A percentile compares a stretch with the other conserved stretches of the same genome.
phyloP scores from a whole-genome alignment of 306 rosid species.

The Fragaria iinumae region DNA sequence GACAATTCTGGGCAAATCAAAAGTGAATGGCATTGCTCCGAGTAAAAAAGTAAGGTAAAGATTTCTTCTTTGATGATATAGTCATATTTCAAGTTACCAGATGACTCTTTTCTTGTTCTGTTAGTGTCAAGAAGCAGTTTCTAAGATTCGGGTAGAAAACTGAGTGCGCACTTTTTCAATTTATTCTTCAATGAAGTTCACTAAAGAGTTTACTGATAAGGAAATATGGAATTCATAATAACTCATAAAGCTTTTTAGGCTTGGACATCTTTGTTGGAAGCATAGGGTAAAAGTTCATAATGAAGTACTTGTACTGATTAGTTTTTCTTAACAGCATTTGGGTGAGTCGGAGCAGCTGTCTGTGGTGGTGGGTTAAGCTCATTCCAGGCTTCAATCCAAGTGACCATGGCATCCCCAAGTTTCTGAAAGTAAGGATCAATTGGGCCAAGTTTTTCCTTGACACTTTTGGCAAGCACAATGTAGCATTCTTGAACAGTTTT shows the following conservation, averaged over 20 bases:
- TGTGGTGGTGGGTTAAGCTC: conserved; percentile 53
- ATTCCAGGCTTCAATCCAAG: conserved; percentile 81
- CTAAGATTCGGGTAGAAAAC: conserved; percentile 4
- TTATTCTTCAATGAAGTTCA: not conserved
- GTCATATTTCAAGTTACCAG: not conserved
- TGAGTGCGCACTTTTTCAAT: not conserved
- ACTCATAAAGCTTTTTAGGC: not conserved
- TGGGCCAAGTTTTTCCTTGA: conserved; percentile 38
- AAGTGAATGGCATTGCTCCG: not conserved
- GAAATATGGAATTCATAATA: too few relatives aligned
- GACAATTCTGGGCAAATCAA: conserved; percentile 6
- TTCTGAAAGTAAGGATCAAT: conserved; percentile 48
- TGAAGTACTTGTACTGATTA: not conserved
- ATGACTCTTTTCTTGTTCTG: not conserved
- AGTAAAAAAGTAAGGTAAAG: not conserved
- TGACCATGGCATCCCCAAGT: conserved; percentile 68
- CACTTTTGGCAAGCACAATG: conserved; percentile 42
- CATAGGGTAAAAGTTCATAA: not conserved
- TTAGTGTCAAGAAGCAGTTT: not conserved
- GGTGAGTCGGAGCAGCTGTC: not conserved
- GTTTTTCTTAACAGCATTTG: not conserved
- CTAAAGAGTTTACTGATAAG: not conserved
- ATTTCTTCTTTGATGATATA: not conserved
- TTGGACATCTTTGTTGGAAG: not conserved
- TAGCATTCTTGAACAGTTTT: conserved; percentile 43